Evolutionary conservation across 306 rosid genomes (phyloP), one percentile per base, ranked within the genome.

Genomic region (Potentilla sterilis): DNA sequence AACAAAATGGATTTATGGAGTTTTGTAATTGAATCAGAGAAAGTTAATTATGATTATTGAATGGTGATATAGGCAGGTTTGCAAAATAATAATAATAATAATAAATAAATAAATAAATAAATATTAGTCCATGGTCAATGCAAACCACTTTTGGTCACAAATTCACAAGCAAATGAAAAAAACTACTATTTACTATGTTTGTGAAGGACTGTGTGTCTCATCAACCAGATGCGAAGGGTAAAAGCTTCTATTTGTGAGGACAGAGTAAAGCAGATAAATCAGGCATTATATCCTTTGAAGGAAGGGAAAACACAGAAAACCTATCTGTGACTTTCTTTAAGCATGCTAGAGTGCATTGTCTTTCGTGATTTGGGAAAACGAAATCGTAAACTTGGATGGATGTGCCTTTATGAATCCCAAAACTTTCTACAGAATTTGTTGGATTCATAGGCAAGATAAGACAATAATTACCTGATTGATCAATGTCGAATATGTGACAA

Each of bases 401-500:
- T 34, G 8, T 10, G 43, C 12, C 62, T 7, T 73, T 35, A 69
- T 28, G 13, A 24, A 16, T 32, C 15, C 65, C 3, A 14, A 38
- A 19, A 57, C 18, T 4, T 55, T 19, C 47, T 9, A 35, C 61
- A 73, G 41, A 34, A 67, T 52, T 38, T 61, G 58, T 6, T 75
- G 66, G 55, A 74, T 79, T 71, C 80, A 35, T 42, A 78, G 42
- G 70, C 74, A 68, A 78, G 64, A 77, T 67, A 64, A 75, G 65
- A 77, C 63, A 35, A 61, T 61, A 67, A 76, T 82, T 83, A 90
- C 99, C 99, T 88, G 93, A 84, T 62, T 84, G 59, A 90, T 86
- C 80, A 96, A 85, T 75, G 84, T 88, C 70, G 92, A 83, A 77
- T 92, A 96, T 68, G 98, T 77, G 80, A 92, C 78, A 81, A 96